phyloP scores from a whole-genome alignment of 345 rosid species.

The Populus davidiana region DNA sequence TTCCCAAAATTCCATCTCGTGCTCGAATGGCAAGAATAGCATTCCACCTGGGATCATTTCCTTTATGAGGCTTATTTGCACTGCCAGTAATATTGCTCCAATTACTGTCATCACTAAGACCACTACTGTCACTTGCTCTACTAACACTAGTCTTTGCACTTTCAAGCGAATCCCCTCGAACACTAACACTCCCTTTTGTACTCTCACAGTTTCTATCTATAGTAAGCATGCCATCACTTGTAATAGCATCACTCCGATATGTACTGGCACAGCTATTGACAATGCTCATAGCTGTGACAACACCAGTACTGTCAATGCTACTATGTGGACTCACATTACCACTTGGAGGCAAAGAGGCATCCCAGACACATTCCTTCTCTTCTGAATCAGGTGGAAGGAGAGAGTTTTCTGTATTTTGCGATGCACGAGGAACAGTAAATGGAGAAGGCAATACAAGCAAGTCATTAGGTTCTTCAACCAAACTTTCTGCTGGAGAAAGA shows the following conservation, averaged over 20 bases:
- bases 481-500: constrained; percentile 67
- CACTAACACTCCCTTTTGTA: constrained; percentile 50
- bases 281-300: constrained; percentile 75
- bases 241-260: constrained; percentile 48
- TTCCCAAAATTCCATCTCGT: constrained; percentile 85
- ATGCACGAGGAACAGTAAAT: constrained; percentile 52
- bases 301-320: constrained; percentile 71
- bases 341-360: constrained; percentile 92
- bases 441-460: constrained; percentile 45
- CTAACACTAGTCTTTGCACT: constrained; percentile 80
- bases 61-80: constrained; percentile 94
- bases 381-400: constrained; percentile 61
- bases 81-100: constrained; percentile 92
- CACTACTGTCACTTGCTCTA: constrained; percentile 80
- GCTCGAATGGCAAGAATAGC: constrained; percentile 82
- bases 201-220: constrained; percentile 68
- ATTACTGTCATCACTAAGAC: constrained; percentile 88
- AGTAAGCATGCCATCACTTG: constrained; percentile 77
- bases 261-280: constrained; percentile 57
- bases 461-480: constrained; percentile 59
- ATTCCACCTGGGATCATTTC: constrained; percentile 97
- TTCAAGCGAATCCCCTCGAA: constrained; percentile 75
- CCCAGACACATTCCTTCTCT: constrained; percentile 95
- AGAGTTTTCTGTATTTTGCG: constrained; percentile 61
- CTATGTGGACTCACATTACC: constrained; percentile 85